phyloP scores from a whole-genome alignment of 192 early-diverging fungal genomes.

The Coemansia umbellata region DNA sequence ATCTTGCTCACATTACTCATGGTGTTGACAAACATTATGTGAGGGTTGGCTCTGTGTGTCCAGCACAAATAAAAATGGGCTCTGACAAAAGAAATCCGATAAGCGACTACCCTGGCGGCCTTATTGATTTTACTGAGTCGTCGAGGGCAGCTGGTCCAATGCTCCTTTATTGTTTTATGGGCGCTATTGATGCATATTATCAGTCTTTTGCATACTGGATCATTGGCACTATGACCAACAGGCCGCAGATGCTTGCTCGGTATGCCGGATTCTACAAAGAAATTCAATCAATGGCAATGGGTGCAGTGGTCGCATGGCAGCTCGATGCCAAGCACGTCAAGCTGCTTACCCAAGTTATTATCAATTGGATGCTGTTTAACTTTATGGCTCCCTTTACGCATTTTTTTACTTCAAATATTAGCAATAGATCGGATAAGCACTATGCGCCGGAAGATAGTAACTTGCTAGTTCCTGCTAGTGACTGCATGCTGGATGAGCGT shows the following conservation, averaged over 20 bases:
- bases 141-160: conserved; percentile 55
- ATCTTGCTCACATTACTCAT: conserved; percentile 1
- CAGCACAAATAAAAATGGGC: conserved; percentile 53
- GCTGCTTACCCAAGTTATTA: conserved; percentile 45
- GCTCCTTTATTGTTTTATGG: conserved; percentile 68
- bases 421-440: too few species aligned
- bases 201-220: conserved; percentile 77
- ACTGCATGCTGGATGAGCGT: too few species aligned
- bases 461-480: too few species aligned
- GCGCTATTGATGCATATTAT: conserved; percentile 70
- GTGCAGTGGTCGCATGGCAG: conserved; percentile 63
- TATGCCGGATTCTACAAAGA: conserved; percentile 85
- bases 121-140: conserved; percentile 49
- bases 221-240: conserved; percentile 76
- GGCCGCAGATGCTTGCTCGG: conserved; percentile 59
- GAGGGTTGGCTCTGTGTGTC: conserved; percentile 56
- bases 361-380: conserved; percentile 50
- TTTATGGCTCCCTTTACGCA: conserved; percentile 45
- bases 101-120: conserved; percentile 27
- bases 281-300: conserved; percentile 69
- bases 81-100: neutral
- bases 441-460: too few species aligned
- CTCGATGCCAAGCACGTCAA: conserved; percentile 53
- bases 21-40: conserved; percentile 17
- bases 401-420: conserved; percentile 44